Base-by-base conservation (phyloP, 2,329 filamentous ascomycete species). In the Microcyclosporella mali region DNA sequence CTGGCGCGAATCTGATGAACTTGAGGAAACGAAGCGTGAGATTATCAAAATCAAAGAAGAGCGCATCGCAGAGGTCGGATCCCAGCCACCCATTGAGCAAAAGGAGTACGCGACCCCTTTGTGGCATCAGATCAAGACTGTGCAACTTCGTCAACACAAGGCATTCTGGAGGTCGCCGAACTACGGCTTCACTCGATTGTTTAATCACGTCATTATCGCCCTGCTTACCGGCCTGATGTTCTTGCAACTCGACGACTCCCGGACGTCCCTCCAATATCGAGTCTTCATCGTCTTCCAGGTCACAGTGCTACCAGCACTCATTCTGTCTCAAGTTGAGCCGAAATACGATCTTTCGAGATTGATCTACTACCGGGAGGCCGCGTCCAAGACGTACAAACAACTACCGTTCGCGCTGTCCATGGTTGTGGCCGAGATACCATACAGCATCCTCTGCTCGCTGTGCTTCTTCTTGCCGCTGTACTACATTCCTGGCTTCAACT, bases 271-370 rank as follows among this genome's bases (percentile, higher is more conserved):
- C 3, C 88, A 95, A 65, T 85, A 92, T 70, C 82, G 83, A 47
- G 77, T 95, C 49, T 95, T 95, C 65, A 79, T 90, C 65, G 85
- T 92, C 63, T 95, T 95, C 77, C 87, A 94, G 46, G 79, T 88
- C 39, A 88, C 86, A 0, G 85, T 94, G 16, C 73, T 95, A 18
- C 87, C 88, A 0, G 85, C 85, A 1, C 72, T 94, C 21, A 87
- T 94, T 62, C 79, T 94, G 43, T 80, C 82, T 1, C 87, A 94
- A 59, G 84, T 94, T 41, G 84, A 94, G 64, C 79, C 84, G 31
- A 89, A 88, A 69, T 94, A 85, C 63, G 82, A 88, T 59, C 71
- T 89, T 57, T 82, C 84, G 49, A 79, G 88, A 33, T 74, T 85
- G 59, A 82, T 94, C 51, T 89, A 86, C 70, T 92, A 89, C 73